These are phyloP conservation scores for Corrigiola litoralis DNA, from an alignment of 179 eudicot species.

Conservation along the genomic window DNA sequence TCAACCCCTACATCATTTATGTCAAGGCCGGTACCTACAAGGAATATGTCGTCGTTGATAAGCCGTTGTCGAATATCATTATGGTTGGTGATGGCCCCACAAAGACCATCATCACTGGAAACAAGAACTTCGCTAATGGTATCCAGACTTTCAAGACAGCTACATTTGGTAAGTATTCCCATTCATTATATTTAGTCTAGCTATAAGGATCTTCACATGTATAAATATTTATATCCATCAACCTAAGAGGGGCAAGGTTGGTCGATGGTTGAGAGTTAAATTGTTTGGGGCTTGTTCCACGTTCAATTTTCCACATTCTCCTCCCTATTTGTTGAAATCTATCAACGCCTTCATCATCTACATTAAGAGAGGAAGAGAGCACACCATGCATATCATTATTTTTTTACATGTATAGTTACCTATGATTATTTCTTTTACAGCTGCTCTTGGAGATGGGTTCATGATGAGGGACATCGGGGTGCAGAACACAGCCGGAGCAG, in stretches of 20 bases:
- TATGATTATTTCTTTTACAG: slow-evolving; percentile 1
- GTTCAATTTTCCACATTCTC: no score
- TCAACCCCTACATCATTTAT: slow-evolving; percentile 31
- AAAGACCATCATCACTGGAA: slow-evolving; percentile 48
- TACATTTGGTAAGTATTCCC: slow-evolving; percentile 38
- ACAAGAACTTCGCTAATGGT: slow-evolving; percentile 36
- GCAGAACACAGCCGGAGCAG: slow-evolving; percentile 28
- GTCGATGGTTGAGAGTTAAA: no score
- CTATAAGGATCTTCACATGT: no score
- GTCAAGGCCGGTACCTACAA: slow-evolving; percentile 47
- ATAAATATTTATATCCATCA: no score
- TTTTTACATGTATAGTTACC: neutral
- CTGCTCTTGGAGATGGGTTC: slow-evolving; percentile 31
- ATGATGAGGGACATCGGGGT: slow-evolving; percentile 26
- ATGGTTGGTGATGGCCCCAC: slow-evolving; percentile 53
- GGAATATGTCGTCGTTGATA: slow-evolving; percentile 34
- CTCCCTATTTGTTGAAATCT: no score
- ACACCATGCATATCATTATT: no score
- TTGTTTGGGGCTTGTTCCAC: no score
- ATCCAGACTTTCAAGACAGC: slow-evolving; percentile 31
- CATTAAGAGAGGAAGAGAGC: no score
- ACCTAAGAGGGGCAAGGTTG: no score
- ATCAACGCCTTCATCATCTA: no score
- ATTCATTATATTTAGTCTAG: neutral
- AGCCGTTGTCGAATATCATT: slow-evolving; percentile 23